Base-by-base conservation (phyloP, 805 yeast genomes). In the Lipomyces chichibuensis region DNA sequence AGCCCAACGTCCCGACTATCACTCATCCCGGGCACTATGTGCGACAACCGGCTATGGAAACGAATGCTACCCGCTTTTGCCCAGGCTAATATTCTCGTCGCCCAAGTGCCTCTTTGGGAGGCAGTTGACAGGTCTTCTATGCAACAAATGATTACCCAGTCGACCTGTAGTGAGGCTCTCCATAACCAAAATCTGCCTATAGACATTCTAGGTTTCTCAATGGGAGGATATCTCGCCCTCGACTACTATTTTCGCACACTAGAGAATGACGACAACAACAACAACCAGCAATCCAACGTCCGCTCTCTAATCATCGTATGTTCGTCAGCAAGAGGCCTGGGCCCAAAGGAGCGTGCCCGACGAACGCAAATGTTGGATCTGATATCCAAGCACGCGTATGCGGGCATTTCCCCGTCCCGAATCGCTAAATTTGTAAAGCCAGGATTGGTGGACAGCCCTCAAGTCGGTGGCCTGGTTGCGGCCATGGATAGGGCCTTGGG, bases 171-270 rank as follows among this genome's bases (percentile, higher is more conserved):
- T n/a, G 13, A n/a, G 6, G 9, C 6, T 17, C 13, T 17, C 0
- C 13, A 13, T 11, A 43, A 54, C 43, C 23, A 54, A n/a, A 20
- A 33, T 5, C 2, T 20, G 29, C 59, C 59, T 17, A n/a, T 32
- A 14, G 46, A 56, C 46, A 7, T 35, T 9, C 17, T 56, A 8
- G 59, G 59, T 1, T 56, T 56, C 17, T 35, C 49, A 13, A 35
- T 56, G 59, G 59, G 59, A 13, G 59, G 46, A 14, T 29, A 56
- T 56, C 46, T 56, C n/a, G 59, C 59, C 17, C 23, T 56, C 23
- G 59, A 56, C 29, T 20, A 17, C 27, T 33, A 32, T 11, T 33
- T 33, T n/a, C 27, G 29, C 32, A 32, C 11, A 9, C 46, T n/a
- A 5, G 20, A 9, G n/a, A 20, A 13, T 2, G 25, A 14, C 23